Base-by-base conservation (phyloP, 106 monocot genomes). In the Agapanthus africanus region DNA sequence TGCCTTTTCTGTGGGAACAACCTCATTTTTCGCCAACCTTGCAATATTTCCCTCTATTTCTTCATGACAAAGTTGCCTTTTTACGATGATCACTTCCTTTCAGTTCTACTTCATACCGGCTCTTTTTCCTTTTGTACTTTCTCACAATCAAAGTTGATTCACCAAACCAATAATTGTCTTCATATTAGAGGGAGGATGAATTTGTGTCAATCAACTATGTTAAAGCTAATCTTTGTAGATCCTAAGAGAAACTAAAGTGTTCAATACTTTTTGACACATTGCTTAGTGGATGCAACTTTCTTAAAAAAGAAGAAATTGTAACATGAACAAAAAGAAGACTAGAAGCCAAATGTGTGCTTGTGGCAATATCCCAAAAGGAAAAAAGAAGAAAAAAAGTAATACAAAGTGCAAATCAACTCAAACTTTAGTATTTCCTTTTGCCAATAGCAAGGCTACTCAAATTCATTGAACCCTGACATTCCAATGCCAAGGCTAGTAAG, bases 391-490 rank as follows among this genome's bases (percentile, higher is more conserved):
- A 40, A 56, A 15, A 67, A 8, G 10, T 6, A 7, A 15, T 23
- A 33, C 7, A 10, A 21, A 57, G 37, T 11, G 50, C 4, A 63
- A 27, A 10, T 8, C 26, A 65, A 74, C 38, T 65, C 65, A 66
- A 74, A 66, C n/a, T 38, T 65, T 74, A 13, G 65, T 54, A 66
- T 66, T 54, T 65, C 18, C 51, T 54, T 74, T 38, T 13, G 7
- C 28, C 16, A 35, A 19, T 30, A 11, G 10, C 30, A 66, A 73
- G 39, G 73, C 73, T 37, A 73, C 65, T 25, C 2, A 54, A 25
- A 52, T 52, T 52, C 52, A n/a, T n/a, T n/a, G n/a, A n/a, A n/a
- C n/a, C n/a, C n/a, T n/a, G n/a, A n/a, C n/a, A n/a, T n/a, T n/a
- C n/a, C n/a, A 31, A 67, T 67, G 67, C 67, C 67, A 37, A 67